A percentile compares a stretch with the other conserved stretches of the same genome.
Conservation (phyloP, 305 asterid species). For the Nicotiana rustica region DNA sequence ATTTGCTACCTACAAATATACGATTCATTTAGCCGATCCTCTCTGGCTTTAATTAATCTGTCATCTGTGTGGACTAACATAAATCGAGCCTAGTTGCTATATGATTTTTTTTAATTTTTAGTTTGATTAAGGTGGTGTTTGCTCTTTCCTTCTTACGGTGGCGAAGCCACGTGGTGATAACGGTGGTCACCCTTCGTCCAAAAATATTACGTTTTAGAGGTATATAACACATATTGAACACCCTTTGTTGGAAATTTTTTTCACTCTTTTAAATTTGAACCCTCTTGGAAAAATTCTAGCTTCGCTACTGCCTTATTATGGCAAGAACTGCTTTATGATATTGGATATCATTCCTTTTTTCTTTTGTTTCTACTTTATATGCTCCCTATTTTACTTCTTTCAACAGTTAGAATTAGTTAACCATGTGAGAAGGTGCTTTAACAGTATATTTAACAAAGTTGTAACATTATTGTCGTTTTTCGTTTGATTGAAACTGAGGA, state of each 20-base stretch:
- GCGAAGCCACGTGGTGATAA: too few species aligned
- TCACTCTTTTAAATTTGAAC: too few species aligned
- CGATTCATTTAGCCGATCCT: background rate
- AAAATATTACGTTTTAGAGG: too few species aligned
- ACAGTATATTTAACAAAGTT: background rate
- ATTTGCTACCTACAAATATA: background rate
- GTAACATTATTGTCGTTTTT: background rate
- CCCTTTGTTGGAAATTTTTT: too few species aligned
- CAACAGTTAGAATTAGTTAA: background rate
- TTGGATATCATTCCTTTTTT: background rate
- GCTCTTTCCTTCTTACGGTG: background rate
- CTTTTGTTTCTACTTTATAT: background rate
- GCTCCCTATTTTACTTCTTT: background rate
- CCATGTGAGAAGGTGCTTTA: background rate
- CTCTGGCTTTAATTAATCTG: background rate
- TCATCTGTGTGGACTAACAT: too few species aligned
- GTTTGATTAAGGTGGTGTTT: background rate
- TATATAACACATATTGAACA: too few species aligned
- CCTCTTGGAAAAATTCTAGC: too few species aligned
- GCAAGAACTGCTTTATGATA: constrained; percentile 31
- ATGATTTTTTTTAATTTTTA: background rate
- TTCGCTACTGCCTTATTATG: background rate
- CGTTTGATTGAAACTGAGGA: background rate
- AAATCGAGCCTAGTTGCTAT: too few species aligned
- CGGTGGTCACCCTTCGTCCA: too few species aligned